These are phyloP conservation scores for Sordaria brevicollis DNA, from an alignment of 495 filamentous ascomycete genomes.

Conservation along the genomic window DNA sequence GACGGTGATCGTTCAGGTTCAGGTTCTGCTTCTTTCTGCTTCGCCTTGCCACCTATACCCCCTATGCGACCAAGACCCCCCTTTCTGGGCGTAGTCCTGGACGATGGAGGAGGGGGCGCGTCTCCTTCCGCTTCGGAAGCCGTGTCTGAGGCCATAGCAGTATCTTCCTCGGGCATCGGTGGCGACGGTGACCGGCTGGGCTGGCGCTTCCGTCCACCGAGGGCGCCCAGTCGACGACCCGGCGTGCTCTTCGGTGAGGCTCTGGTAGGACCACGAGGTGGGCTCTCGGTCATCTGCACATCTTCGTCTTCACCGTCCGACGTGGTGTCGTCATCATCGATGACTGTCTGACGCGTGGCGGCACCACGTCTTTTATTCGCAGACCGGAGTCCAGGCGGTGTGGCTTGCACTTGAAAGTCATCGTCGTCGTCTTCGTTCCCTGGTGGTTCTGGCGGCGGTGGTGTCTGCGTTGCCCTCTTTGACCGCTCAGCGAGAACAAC, in stretches of 20 bases:
- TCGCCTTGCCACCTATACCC: slow-evolving; percentile 15
- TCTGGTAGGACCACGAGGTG: neutral
- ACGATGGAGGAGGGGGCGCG: slow-evolving; percentile 4
- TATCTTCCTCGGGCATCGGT: neutral
- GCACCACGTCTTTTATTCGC: slow-evolving; percentile 3
- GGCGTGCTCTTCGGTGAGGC: neutral
- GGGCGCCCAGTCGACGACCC: slow-evolving; percentile 12
- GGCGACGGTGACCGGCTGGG: slow-evolving; percentile 1
- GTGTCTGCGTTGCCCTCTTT: slow-evolving; percentile 12
- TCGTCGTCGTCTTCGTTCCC: slow-evolving; percentile 20
- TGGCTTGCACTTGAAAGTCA: slow-evolving; percentile 43
- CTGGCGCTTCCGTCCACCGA: slow-evolving; percentile 17
- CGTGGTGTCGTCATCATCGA: slow-evolving; percentile 20
- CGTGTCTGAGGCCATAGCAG: slow-evolving; percentile 24
- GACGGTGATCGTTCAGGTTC: slow-evolving; percentile 10
- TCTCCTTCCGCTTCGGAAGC: slow-evolving; percentile 28
- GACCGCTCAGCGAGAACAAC: slow-evolving; percentile 11
- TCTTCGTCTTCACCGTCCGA: slow-evolving; percentile 25
- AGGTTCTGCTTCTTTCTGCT: slow-evolving; percentile 2
- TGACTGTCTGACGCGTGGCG: neutral
- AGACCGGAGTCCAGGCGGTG: slow-evolving; percentile 26
- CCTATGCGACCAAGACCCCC: slow-evolving; percentile 34
- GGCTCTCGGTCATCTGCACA: slow-evolving; percentile 6
- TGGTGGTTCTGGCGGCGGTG: neutral
- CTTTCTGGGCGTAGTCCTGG: slow-evolving; percentile 12